Conservation (phyloP, 805 yeast species). For the Nakazawaea anatomiae region DNA sequence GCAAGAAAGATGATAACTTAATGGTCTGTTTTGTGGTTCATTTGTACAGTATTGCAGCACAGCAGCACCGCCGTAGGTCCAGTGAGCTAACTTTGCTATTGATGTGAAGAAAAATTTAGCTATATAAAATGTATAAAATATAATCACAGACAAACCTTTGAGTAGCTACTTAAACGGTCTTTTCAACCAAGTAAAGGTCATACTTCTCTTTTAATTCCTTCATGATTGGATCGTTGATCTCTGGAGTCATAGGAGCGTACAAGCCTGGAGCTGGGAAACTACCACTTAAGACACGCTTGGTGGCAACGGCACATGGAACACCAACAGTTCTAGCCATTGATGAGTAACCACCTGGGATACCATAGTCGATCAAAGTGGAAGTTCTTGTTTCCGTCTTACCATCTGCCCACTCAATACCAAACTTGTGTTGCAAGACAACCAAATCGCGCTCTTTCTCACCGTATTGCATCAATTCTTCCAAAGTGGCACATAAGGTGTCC, state of each 20-base stretch:
- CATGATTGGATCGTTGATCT: constrained; percentile 86
- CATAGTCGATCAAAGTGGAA: constrained; percentile 91
- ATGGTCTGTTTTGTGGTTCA: too few relatives aligned
- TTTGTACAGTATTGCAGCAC: too few relatives aligned
- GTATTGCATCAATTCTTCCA: constrained; percentile 94
- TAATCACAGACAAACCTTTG: too few relatives aligned
- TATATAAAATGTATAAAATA: too few relatives aligned
- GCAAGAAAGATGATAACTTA: too few relatives aligned
- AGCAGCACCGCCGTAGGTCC: too few relatives aligned
- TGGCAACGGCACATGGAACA: constrained; percentile 97
- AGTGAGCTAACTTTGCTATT: too few relatives aligned
- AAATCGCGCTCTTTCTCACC: constrained; percentile 93
- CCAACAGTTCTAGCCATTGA: constrained; percentile 99
- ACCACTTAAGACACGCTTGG: constrained; percentile 80
- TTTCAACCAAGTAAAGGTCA: constrained; percentile 83
- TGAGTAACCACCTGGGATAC: constrained; percentile 87
- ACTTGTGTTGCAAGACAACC: constrained; percentile 94
- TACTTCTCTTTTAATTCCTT: constrained; percentile 86
- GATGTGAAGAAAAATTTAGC: too few relatives aligned
- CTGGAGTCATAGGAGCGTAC: constrained; percentile 88
- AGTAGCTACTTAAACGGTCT: constrained; percentile 43
- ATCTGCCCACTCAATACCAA: constrained; percentile 94
- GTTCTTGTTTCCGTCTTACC: constrained; percentile 90
- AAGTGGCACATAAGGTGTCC: constrained; percentile 94
- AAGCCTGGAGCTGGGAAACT: constrained; percentile 73